These are phyloP conservation scores for Neurospora africana DNA, from an alignment of 495 filamentous ascomycete species.

Conservation along the genomic window DNA sequence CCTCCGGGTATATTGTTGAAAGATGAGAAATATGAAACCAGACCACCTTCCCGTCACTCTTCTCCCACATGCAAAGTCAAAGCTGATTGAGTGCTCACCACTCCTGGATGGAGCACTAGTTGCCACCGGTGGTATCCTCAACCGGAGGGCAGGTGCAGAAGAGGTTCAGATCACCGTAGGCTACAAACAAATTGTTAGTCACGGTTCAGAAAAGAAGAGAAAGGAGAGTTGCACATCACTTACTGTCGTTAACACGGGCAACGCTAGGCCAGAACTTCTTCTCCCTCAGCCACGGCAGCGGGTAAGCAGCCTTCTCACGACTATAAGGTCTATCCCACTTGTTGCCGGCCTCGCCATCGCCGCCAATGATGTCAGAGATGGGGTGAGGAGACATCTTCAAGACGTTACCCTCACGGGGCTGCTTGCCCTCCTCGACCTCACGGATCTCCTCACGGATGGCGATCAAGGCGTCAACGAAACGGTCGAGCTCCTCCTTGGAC, in stretches of 20 bases:
- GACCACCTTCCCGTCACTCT: not conserved
- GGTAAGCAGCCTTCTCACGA: constrained; percentile 80
- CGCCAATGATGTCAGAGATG: constrained; percentile 63
- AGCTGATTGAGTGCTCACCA: not conserved
- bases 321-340: constrained; percentile 74
- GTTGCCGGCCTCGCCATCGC: constrained; percentile 33
- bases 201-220: not conserved
- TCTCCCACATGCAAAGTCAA: not conserved
- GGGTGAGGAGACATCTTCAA: constrained; percentile 89
- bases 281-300: constrained; percentile 72
- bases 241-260: constrained; percentile 82
- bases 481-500: constrained; percentile 85
- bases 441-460: constrained; percentile 80
- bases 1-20: not conserved
- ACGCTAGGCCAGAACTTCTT: constrained; percentile 99
- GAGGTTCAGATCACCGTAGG: constrained; percentile 84
- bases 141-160: constrained; percentile 94
- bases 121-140: constrained; percentile 41
- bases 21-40: not conserved
- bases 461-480: constrained; percentile 89
- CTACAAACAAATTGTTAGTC: constrained; percentile 28
- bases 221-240: constrained; percentile 18
- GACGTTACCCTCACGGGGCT: constrained; percentile 74
- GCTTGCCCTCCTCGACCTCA: constrained; percentile 70
- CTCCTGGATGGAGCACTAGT: constrained; percentile 15